A percentile compares a stretch with the other conserved stretches of the same genome.
These are phyloP conservation scores for Entonaema liquescens DNA, from an alignment of 495 filamentous ascomycete genomes.

Conservation along the genomic window DNA sequence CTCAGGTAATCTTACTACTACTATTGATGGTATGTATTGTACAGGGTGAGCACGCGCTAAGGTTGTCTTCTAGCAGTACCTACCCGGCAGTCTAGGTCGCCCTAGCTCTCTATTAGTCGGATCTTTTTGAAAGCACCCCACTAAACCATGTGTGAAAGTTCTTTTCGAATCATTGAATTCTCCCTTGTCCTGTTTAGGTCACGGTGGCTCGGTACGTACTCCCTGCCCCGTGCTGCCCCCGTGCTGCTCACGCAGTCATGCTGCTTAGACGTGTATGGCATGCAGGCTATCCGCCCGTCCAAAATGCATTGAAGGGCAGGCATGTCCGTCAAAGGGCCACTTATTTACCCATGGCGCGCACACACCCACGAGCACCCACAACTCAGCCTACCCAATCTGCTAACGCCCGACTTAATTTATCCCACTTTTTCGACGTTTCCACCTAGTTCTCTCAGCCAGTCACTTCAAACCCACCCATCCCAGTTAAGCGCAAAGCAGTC, in stretches of 20 bases:
- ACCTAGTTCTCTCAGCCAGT: slow-evolving; percentile 40
- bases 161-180: slow-evolving; percentile 3
- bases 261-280: neutral
- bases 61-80: slow-evolving; percentile 9
- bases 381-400: slow-evolving; percentile 33
- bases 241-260: neutral
- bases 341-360: slow-evolving; percentile 14
- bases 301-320: slow-evolving; percentile 30
- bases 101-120: slow-evolving; percentile 19
- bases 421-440: slow-evolving; percentile 40
- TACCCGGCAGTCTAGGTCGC: slow-evolving; percentile 15
- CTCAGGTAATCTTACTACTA: too few relatives aligned
- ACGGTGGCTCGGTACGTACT: neutral
- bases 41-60: slow-evolving; percentile 19
- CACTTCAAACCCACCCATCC: slow-evolving; percentile 25
- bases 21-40: too few relatives aligned
- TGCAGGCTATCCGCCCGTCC: slow-evolving; percentile 20
- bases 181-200: slow-evolving; percentile 11
- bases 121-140: slow-evolving; percentile 24
- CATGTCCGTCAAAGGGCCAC: slow-evolving; percentile 18
- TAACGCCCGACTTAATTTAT: slow-evolving; percentile 36
- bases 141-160: slow-evolving; percentile 7
- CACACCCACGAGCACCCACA: slow-evolving; percentile 4
- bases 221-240: neutral
- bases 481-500: slow-evolving; percentile 35